Percentiles rank a stretch among this genome's conserved stretches.
Evolutionary conservation across 176 grass and related monocot genomes (phyloP).

Genomic region (Metroxylon sagu): DNA sequence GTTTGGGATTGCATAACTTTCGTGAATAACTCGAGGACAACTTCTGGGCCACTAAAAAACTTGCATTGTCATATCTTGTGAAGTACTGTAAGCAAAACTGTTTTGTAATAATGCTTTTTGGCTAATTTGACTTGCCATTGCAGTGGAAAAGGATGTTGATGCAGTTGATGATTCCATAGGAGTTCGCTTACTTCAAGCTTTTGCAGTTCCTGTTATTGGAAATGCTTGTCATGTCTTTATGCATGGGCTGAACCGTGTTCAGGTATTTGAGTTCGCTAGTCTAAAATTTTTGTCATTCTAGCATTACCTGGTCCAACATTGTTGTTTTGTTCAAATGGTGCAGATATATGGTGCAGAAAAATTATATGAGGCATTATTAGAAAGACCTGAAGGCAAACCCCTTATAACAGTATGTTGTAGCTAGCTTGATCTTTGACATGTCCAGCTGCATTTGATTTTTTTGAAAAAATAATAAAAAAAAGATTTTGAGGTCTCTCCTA

Average conservation of each 20-base stretch:
- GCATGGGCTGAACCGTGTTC: constrained; percentile 84
- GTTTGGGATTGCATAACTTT: no score
- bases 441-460: no score
- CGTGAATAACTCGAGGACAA: no score
- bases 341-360: constrained; percentile 94
- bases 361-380: constrained; percentile 61
- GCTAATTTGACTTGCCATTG: constrained; percentile 5
- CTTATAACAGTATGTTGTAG: constrained; percentile 52
- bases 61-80: no score
- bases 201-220: constrained; percentile 76
- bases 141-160: constrained; percentile 59
- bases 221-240: constrained; percentile 92
- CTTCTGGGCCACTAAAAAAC: no score
- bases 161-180: constrained; percentile 56
- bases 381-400: constrained; percentile 61
- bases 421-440: no score
- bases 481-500: no score
- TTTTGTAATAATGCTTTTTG: no score
- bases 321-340: constrained; percentile 25
- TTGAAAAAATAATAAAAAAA: no score
- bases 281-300: neutral
- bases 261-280: constrained; percentile 41
- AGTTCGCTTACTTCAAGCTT: constrained; percentile 57
- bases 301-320: neutral
- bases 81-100: no score